These are phyloP conservation scores for Penicillium sp. DNA, from an alignment of 2,329 filamentous ascomycete species.

Conservation along the genomic window DNA sequence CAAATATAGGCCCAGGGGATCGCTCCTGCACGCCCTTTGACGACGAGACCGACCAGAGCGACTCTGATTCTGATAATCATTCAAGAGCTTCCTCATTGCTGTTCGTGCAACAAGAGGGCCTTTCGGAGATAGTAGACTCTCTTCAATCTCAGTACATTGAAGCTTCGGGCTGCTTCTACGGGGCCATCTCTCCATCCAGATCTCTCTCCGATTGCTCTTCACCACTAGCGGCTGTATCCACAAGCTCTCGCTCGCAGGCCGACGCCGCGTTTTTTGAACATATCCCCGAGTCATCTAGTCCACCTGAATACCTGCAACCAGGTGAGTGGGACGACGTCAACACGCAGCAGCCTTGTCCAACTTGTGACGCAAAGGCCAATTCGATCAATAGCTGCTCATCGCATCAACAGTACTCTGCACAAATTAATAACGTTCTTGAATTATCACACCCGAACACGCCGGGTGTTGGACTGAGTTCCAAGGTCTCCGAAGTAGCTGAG, in stretches of 20 bases:
- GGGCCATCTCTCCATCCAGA: neutral
- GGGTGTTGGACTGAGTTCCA: neutral
- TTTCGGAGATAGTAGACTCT: conserved; percentile 2
- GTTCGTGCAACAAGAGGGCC: neutral
- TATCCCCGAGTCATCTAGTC: neutral
- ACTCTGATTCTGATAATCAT: neutral
- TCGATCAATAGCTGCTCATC: neutral
- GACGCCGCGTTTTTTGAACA: neutral
- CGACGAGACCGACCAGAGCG: neutral
- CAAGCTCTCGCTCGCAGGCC: neutral
- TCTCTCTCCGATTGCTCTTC: neutral
- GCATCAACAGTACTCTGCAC: neutral
- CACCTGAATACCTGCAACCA: neutral
- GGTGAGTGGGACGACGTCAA: neutral
- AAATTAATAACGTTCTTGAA: neutral
- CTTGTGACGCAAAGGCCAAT: neutral
- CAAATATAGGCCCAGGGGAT: neutral
- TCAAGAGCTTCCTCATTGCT: neutral
- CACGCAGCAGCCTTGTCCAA: neutral
- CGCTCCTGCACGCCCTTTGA: neutral
- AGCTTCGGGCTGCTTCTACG: neutral
- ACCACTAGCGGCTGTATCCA: neutral
- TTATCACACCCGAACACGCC: neutral
- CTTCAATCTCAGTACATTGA: neutral
- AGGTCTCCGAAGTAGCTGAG: conserved; percentile 21